Base-by-base conservation (phyloP, 257 asterid species). In the Osmanthus fragrans region DNA sequence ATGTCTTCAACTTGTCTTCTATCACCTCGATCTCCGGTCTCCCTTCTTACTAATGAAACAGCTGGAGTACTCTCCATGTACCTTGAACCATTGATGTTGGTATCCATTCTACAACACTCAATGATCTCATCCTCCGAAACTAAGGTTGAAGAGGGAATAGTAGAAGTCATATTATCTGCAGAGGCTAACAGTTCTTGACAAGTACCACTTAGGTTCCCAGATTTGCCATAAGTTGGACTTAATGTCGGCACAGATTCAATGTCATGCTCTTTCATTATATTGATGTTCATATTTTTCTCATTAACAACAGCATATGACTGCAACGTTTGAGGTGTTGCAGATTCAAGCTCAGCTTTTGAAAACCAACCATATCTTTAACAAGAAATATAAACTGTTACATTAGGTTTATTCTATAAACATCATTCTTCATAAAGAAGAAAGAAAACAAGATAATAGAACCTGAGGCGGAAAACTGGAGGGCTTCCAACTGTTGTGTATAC, bases 351-450 rank as follows among this genome's bases (percentile, higher is more conserved):
- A 32, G 92, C 82, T 77, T 81, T 86, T 40, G 91, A 83, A 86
- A 93, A 93, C 99, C 99, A 96, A 75, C 98, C 98, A 81, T 96
- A 96, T 83, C 99, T 93, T 83, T 13, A 80, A 60, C 51, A 78
- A 54, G 72, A 80, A 80, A 75, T 21, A 67, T 71, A 76, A 74
- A 69, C 15, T 21, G 80, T 78, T 39, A 83, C 49, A 56, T 51
- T 54, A 64, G 73, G 80, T 79, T 70, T 71, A 81, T 68, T 71
- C 27, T 42, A 81, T 39, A 73, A 74, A 71, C 42, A 73, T 33
- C 33, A 39, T 42, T 47, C 33, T 60, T 40, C 25, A 34, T 72
- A 74, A 69, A n/a, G 18, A 36, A 49, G 73, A 64, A 78, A 64
- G 36, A 18, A 65, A 70, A 54, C 6, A 21, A 2, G n/a, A 58